Evolutionary conservation across 1,284 basidiomycete genomes (phyloP).

Genomic region (Sphaerobolus stellatus): DNA sequence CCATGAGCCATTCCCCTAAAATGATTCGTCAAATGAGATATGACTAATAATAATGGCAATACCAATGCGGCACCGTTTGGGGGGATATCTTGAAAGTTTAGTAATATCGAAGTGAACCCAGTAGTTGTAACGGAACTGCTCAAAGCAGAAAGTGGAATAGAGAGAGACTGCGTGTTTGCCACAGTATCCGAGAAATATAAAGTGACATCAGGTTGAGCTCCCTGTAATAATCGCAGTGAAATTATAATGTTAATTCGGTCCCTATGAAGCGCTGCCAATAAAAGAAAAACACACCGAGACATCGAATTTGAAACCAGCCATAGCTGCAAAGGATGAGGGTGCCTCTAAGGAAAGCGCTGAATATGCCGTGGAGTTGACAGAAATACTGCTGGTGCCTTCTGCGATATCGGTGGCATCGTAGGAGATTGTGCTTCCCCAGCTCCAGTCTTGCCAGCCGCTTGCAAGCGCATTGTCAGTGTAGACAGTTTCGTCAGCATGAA

Average conservation of each 20-base stretch:
- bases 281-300: conserved; percentile 16
- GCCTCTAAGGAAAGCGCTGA: conserved; percentile 44
- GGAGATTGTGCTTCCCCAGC: conserved; percentile 45
- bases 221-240: conserved; percentile 26
- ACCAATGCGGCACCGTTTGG: conserved; percentile 37
- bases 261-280: neutral
- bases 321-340: conserved; percentile 30
- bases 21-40: neutral
- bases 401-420: conserved; percentile 46
- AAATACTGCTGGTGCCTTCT: conserved; percentile 43
- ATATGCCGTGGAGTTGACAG: conserved; percentile 39
- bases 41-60: neutral
- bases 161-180: conserved; percentile 35
- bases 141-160: conserved; percentile 41
- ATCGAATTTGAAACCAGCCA: conserved; percentile 47
- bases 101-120: conserved; percentile 41
- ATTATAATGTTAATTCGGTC: neutral
- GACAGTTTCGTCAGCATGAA: conserved; percentile 13
- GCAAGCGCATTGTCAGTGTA: conserved; percentile 31
- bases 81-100: conserved; percentile 46
- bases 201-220: conserved; percentile 40
- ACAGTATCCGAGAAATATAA: conserved; percentile 39
- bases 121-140: conserved; percentile 35
- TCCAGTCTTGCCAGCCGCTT: conserved; percentile 51
- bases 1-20: conserved; percentile 42